Base-by-base conservation (phyloP, 768 basidiomycete species). In the Russula emetica region DNA sequence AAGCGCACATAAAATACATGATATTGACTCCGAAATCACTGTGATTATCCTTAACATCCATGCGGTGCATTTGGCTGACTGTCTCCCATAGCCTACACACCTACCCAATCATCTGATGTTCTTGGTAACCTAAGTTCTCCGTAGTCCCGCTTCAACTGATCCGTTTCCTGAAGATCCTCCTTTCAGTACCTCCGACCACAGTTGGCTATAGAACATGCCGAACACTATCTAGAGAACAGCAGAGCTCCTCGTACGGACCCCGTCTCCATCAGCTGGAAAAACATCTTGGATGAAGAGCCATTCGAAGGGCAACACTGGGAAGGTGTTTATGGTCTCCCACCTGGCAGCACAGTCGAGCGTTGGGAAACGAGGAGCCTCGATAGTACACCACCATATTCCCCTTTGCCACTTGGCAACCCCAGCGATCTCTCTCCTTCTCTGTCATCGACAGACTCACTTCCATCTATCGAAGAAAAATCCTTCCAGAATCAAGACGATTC, bases 221-320 rank as follows among this genome's bases (percentile, higher is more conserved):
- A 83, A 6, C 62, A 73, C 0, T 84, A 82, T 67, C 76, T 87
- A 7, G 75, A 85, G 34, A 71, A 68, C 1, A 71, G 81, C 16
- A 74, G 71, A 28, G 79, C 85, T 63, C 85, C 83, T 26, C 75
- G 70, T 28, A 55, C 69, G 51, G 61, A 67, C 8, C 77, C 71
- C 8, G 72, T 77, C 3, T 69, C 77, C 1, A 73, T 91, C 8
- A 90, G 87, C 3, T 94, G 92, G 92, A 78, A 80, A 63, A 80
- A 84, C n/a, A 92, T 94, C 56, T 79, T 93, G 18, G 81, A 81
- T 1, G 90, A 91, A 69, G 91, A 92, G 61, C 89, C 90, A 4
- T 88, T 90, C 65, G 88, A 92, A 73, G 92, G 88, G 18, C 85
- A 92, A 65, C 91, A 92, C 69, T 92, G 90, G 90, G 82, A 89